A percentile compares a stretch with the other conserved stretches of the same genome.
Conservation (phyloP, 805 yeast genomes). For the Saturnispora kantuleensis region DNA sequence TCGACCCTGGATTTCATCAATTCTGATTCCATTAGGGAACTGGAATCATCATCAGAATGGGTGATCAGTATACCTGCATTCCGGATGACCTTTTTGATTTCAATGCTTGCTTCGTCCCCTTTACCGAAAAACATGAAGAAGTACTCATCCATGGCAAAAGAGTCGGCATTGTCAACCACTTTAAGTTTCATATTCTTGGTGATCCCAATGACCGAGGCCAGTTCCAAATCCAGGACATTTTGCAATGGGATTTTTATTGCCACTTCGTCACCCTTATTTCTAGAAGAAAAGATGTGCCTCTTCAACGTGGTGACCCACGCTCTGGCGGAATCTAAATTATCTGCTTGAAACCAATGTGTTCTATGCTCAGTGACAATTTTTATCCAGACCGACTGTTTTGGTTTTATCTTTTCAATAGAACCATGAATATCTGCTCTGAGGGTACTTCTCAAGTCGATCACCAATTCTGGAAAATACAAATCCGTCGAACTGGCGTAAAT, state of each 20-base stretch:
- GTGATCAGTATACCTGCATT: constrained; percentile 23
- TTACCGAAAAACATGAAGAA: constrained; percentile 56
- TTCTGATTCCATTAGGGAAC: constrained; percentile 17
- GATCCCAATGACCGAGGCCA: constrained; percentile 43
- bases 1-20: constrained; percentile 20
- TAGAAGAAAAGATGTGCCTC: constrained; percentile 65
- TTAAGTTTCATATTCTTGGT: constrained; percentile 51
- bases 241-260: constrained; percentile 67
- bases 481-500: constrained; percentile 66
- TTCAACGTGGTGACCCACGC: constrained; percentile 71
- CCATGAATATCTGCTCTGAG: constrained; percentile 43
- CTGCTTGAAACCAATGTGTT: constrained; percentile 61
- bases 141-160: constrained; percentile 56
- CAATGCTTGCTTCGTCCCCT: constrained; percentile 34
- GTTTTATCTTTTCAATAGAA: constrained; percentile 14
- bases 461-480: constrained; percentile 70
- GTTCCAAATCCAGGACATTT: constrained; percentile 53
- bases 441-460: constrained; percentile 63
- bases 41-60: constrained; percentile 10
- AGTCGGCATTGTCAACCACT: constrained; percentile 44
- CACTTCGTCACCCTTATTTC: constrained; percentile 63
- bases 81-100: constrained; percentile 33
- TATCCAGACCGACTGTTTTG: constrained; percentile 37
- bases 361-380: constrained; percentile 47
- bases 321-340: constrained; percentile 60